Evolutionary conservation across 768 basidiomycete genomes (phyloP).

Genomic region (Phanerodontia chrysosporium): DNA sequence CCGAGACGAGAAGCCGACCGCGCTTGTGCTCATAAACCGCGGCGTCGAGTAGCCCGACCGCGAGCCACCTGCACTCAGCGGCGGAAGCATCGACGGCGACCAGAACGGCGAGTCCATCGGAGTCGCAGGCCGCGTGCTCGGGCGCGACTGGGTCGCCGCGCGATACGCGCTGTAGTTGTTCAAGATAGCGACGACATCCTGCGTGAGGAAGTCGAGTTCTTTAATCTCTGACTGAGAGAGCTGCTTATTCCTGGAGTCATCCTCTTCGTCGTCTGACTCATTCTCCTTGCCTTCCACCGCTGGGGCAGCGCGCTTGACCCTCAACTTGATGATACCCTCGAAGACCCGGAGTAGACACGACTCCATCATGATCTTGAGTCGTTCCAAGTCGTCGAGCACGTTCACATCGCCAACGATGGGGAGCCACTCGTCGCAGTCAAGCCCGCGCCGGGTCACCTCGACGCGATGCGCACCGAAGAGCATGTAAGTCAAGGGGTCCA

Average conservation of each 20-base stretch:
- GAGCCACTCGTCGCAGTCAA: slow-evolving; percentile 90
- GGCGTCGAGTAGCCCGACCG: slow-evolving; percentile 63
- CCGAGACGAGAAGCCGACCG: slow-evolving; percentile 44
- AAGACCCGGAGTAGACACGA: slow-evolving; percentile 85
- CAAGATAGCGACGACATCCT: slow-evolving; percentile 69
- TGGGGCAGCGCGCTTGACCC: slow-evolving; percentile 32
- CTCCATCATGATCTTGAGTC: slow-evolving; percentile 76
- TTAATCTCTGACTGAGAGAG: slow-evolving; percentile 66
- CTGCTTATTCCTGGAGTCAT: slow-evolving; percentile 39
- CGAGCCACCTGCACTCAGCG: slow-evolving; percentile 25
- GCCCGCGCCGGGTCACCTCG: slow-evolving; percentile 60
- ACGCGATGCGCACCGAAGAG: slow-evolving; percentile 87
- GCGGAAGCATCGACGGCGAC: slow-evolving; percentile 32
- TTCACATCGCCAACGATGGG: slow-evolving; percentile 67
- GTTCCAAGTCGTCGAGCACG: slow-evolving; percentile 77
- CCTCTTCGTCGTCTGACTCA: slow-evolving; percentile 58
- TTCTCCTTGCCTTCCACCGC: slow-evolving; percentile 44
- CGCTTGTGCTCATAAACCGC: slow-evolving; percentile 9
- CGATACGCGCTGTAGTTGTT: slow-evolving; percentile 70
- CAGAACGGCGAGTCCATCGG: slow-evolving; percentile 52
- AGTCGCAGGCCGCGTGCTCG: slow-evolving; percentile 64
- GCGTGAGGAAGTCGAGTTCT: slow-evolving; percentile 72
- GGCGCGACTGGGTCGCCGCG: slow-evolving; percentile 48
- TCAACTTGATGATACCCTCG: slow-evolving; percentile 64
- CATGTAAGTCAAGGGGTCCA: slow-evolving; percentile 87